Percentiles rank a stretch among this genome's conserved stretches.
Evolutionary conservation across 1,139 yeast species (phyloP).

Genomic region (Wickerhamomyces sp.): DNA sequence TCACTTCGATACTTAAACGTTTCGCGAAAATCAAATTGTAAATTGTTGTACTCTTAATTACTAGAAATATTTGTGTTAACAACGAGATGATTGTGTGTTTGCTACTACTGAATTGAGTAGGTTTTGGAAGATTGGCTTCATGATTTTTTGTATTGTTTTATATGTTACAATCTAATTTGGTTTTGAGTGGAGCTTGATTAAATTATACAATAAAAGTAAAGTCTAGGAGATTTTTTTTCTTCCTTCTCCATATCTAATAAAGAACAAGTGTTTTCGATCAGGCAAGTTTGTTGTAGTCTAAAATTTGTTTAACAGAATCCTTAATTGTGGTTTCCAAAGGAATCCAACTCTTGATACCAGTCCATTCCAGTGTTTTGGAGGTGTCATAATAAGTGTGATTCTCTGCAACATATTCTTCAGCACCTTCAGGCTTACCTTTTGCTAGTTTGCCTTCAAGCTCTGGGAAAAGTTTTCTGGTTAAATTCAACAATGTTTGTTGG

Average conservation of each 20-base stretch:
- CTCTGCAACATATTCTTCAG: conserved; percentile 31
- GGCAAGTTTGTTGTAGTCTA: conserved; percentile 23
- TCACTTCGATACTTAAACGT: too few species aligned
- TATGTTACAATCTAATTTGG: too few species aligned
- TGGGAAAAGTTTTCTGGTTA: conserved; percentile 28
- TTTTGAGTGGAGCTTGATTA: background rate
- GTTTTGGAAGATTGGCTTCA: background rate
- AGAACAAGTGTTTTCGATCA: too few species aligned
- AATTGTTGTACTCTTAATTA: too few species aligned
- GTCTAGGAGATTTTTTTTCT: too few species aligned
- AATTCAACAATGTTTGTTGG: conserved; percentile 30
- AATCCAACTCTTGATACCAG: conserved; percentile 33
- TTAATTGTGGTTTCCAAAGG: conserved; percentile 32
- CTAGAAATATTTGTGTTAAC: too few species aligned
- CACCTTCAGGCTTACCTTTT: conserved; percentile 37
- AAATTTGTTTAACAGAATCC: conserved; percentile 36
- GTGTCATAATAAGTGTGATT: conserved; percentile 25
- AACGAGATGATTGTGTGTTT: too few species aligned
- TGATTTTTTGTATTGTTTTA: too few species aligned
- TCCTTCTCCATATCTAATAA: too few species aligned
- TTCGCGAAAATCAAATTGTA: too few species aligned
- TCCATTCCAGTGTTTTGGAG: conserved; percentile 29
- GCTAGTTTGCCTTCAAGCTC: conserved; percentile 36
- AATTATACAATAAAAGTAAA: too few species aligned
- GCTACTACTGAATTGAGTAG: background rate